Base-by-base conservation (phyloP, 192 early-diverging fungal species). In the Neocallimastix lanati region DNA sequence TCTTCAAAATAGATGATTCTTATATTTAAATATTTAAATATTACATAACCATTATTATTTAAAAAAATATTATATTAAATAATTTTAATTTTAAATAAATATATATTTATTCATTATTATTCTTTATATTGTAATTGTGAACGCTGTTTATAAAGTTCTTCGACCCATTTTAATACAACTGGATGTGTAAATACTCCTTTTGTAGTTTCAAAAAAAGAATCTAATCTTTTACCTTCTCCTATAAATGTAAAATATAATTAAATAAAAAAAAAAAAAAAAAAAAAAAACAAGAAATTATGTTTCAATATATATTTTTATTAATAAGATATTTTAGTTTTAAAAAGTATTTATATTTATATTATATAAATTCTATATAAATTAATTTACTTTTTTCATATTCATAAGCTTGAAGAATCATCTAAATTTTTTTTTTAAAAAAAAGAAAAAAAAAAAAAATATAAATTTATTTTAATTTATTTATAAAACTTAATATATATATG, bases 361-460 rank as follows among this genome's bases (percentile, higher is more conserved):
- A n/a, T 18, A 28, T 78, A 67, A 29, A 12, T 27, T 4, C 58
- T 40, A 14, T 27, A 1, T 28, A 38, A 28, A 25, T 2, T 37
- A 38, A 29, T 84, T 87, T 86, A 94, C 87, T 87, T 83, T 91
- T 82, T 76, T 98, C 96, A 82, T 98, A 98, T 82, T 96, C 95
- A 30, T 93, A 81, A 6, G 94, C 95, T 76, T 79, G 78, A 28
- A 79, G 37, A 33, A 79, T 79, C 78, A 79, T 79, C 78, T 79
- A 28, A n/a, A n/a, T n/a, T n/a, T n/a, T n/a, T n/a, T n/a, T n/a
- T n/a, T 29, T 29, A 29, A 30, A 9, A 9, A 38, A 29, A 38
- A 9, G 13, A 4, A 29, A 7, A n/a, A 29, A 25, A 4, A 27
- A 4, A 29, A 76, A 5, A 4, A 3, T 25, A 4, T 29, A 21